Conservation (phyloP, 495 filamentous ascomycete species). For the Neurospora sublineolata region DNA sequence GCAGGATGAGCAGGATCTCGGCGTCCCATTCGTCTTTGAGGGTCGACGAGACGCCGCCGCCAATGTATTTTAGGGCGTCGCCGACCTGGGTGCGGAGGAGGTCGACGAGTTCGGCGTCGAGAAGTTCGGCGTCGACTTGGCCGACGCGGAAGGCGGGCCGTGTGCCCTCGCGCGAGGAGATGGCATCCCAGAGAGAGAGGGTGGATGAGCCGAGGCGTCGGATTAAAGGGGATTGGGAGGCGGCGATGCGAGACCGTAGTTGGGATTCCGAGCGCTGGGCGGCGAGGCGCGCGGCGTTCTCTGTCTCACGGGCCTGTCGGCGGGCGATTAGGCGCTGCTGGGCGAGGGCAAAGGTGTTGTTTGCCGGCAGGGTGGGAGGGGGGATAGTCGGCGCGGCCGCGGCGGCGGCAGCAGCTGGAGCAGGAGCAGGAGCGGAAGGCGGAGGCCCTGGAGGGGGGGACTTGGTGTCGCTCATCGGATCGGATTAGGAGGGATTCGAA, state of each 20-base stretch:
- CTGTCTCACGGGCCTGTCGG: constrained; percentile 56
- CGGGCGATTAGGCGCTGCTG: constrained; percentile 74
- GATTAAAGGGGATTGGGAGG: constrained; percentile 52
- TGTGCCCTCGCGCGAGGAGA: constrained; percentile 68
- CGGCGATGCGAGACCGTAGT: constrained; percentile 42
- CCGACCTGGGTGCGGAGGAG: constrained; percentile 79
- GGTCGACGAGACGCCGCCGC: constrained; percentile 33
- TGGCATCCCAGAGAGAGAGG: constrained; percentile 52
- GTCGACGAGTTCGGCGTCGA: constrained; percentile 86
- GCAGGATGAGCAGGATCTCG: constrained; percentile 69
- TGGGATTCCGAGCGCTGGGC: constrained; percentile 48
- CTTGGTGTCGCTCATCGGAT: constrained; percentile 3
- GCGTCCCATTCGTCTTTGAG: constrained; percentile 68
- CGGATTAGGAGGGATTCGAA: not conserved
- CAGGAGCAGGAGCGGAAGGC: not conserved
- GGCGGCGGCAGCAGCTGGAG: not conserved
- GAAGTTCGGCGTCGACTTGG: constrained; percentile 89
- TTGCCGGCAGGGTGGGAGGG: not conserved
- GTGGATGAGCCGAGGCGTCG: constrained; percentile 45
- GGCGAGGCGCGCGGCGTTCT: constrained; percentile 42
- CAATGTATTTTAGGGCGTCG: constrained; percentile 80
- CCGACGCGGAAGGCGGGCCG: constrained; percentile 84
- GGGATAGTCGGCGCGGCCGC: not conserved
- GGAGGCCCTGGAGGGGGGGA: not conserved
- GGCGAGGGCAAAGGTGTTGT: constrained; percentile 59